Evolutionary conservation across 495 filamentous ascomycete genomes (phyloP), one percentile per base, ranked within the genome.

Genomic region (Talaromyces wortmannii): DNA sequence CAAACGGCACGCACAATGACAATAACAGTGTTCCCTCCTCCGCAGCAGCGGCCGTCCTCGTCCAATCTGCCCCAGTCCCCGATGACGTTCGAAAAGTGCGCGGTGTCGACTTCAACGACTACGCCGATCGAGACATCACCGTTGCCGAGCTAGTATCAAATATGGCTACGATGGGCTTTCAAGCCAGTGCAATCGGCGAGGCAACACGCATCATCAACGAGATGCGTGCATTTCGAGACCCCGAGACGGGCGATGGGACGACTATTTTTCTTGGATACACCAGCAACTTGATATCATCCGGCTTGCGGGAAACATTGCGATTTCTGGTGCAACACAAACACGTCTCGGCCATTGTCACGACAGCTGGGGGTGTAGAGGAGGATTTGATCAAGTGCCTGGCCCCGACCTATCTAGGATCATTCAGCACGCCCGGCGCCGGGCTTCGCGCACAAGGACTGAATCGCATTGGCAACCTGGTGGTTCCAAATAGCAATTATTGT

Each of bases 181-280:
- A 98, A 73, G 92, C 90, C 13, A 89, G 82, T 46, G 86, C 88
- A 5, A 82, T 97, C 46, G 84, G 86, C 15, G 86, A 96, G 59
- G 94, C 92, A 4, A 82, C 89, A 48, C 75, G 83, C 36, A 94
- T 97, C 56, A 86, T 99, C 63, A 90, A 99, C 60, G 83, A 87
- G n/a, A 97, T 99, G 94, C 80, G 89, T 53, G 74, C 83, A 16
- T 97, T 85, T 78, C 75, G 78, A 40, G 84, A 95, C 61, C 82
- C 87, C 0, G 85, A 88, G 62, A 87, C 86, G 3, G 78, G 77
- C 30, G 79, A 84, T 12, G 80, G 78, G 60, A 91, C 91, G 7
- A 97, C 92, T 47, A 92, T 97, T 66, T 97, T 97, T 72, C 85
- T 97, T 16, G 95, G 95, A 44, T 99, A 95, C 71, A 97, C 94